phyloP scores from a whole-genome alignment of 2,329 filamentous ascomycete species.

The Clonostachys solani region DNA sequence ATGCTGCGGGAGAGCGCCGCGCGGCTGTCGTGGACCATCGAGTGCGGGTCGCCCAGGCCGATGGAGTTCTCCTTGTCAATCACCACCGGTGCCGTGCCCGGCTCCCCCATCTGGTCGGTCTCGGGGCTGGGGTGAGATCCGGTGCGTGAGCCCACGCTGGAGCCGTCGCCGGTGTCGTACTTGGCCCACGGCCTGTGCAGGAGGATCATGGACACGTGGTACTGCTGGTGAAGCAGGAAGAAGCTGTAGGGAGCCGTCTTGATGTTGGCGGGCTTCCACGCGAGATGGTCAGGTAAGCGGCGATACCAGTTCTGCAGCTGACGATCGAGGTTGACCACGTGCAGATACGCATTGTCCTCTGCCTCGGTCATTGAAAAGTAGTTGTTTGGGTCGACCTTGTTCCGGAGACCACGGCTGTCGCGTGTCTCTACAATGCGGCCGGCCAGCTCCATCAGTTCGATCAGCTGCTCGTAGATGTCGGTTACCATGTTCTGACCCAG shows the following conservation, averaged over 20 bases:
- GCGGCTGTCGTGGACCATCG: slow-evolving; percentile 32
- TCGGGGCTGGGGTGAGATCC: slow-evolving; percentile 24
- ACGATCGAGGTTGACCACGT: slow-evolving; percentile 44
- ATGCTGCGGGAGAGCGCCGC: slow-evolving; percentile 43
- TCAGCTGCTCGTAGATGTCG: slow-evolving; percentile 44
- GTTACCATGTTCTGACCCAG: slow-evolving; percentile 8
- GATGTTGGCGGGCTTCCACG: slow-evolving; percentile 45
- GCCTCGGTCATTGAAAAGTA: slow-evolving; percentile 18
- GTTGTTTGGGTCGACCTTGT: slow-evolving; percentile 19
- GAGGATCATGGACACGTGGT: slow-evolving; percentile 47
- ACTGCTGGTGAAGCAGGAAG: slow-evolving; percentile 52
- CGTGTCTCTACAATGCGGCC: slow-evolving; percentile 43
- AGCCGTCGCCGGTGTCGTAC: slow-evolving; percentile 33
- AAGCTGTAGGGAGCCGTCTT: slow-evolving; percentile 44
- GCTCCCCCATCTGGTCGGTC: slow-evolving; percentile 9
- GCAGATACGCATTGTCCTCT: slow-evolving; percentile 42
- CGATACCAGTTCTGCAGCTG: slow-evolving; percentile 52
- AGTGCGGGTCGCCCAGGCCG: slow-evolving; percentile 22
- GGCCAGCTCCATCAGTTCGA: slow-evolving; percentile 52
- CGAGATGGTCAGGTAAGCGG: slow-evolving; percentile 40
- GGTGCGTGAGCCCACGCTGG: slow-evolving; percentile 1
- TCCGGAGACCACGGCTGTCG: slow-evolving; percentile 26
- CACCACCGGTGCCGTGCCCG: slow-evolving; percentile 8
- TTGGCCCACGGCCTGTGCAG: slow-evolving; percentile 49
- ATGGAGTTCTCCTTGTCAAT: slow-evolving; percentile 10